Conservation (phyloP, 805 yeast genomes). For the Wickerhamiella slavikovae region DNA sequence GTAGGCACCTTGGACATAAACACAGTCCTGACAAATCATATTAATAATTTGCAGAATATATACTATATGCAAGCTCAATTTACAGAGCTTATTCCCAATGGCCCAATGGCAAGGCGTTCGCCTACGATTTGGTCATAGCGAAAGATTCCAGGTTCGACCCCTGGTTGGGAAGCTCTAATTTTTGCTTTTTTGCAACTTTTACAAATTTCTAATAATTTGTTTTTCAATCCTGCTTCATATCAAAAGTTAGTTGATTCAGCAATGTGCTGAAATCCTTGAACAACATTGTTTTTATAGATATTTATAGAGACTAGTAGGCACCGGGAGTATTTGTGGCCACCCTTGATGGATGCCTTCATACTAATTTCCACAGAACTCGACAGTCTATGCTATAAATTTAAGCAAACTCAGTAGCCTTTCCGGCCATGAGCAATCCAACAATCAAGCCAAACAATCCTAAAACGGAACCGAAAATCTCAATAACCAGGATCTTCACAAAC, state of each 20-base stretch:
- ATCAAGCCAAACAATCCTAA: slow-evolving; percentile 93
- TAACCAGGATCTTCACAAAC: slow-evolving; percentile 87
- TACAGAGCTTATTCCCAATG: too few relatives aligned
- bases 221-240: neutral
- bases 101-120: slow-evolving; percentile 8
- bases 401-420: slow-evolving; percentile 68
- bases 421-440: slow-evolving; percentile 94
- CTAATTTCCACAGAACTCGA: too few relatives aligned
- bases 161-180: slow-evolving; percentile 4
- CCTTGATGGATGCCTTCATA: too few relatives aligned
- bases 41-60: too few relatives aligned
- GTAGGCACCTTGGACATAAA: too few relatives aligned
- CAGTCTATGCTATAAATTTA: neutral
- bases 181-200: too few relatives aligned
- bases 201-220: neutral
- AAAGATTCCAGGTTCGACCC: slow-evolving; percentile 7
- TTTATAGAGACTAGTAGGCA: too few relatives aligned
- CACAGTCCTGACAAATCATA: too few relatives aligned
- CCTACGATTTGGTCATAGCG: slow-evolving; percentile 4
- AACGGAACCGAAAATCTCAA: slow-evolving; percentile 93
- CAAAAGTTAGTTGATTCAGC: neutral
- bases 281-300: too few relatives aligned
- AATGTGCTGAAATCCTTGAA: too few relatives aligned
- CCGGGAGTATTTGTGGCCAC: too few relatives aligned
- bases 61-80: too few relatives aligned